Conservation (phyloP, 345 rosid genomes). For the Eucalyptus melliodora region DNA sequence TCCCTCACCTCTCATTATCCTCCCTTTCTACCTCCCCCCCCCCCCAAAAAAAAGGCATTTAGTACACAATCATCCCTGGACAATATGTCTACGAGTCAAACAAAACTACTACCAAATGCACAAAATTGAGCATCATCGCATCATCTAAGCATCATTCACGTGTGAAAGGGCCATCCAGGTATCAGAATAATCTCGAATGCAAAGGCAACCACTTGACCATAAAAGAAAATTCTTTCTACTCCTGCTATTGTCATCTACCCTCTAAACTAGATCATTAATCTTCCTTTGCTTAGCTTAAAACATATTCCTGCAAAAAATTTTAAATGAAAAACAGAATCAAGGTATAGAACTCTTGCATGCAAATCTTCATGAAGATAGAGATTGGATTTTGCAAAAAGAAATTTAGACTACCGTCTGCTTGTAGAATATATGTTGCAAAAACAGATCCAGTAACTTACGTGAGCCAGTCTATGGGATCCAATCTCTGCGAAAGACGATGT, state of each 20-base stretch:
- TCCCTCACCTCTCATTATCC: background rate
- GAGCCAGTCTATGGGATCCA: constrained; percentile 98
- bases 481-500: constrained; percentile 45
- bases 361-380: background rate
- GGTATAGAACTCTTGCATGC: background rate
- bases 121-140: background rate
- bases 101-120: background rate
- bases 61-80: background rate
- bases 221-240: background rate
- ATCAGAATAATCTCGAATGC: background rate
- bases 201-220: background rate
- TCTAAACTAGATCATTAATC: background rate
- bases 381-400: background rate
- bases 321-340: background rate
- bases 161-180: background rate
- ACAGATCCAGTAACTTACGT: constrained; percentile 47
- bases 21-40: background rate
- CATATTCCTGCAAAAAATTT: background rate
- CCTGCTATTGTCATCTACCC: background rate
- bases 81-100: background rate
- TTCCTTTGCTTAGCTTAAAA: background rate
- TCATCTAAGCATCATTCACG: background rate
- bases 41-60: background rate
- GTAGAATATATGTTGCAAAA: background rate
- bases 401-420: background rate